Conservation (phyloP, 805 yeast species). For the Blastobotrys parvus region DNA sequence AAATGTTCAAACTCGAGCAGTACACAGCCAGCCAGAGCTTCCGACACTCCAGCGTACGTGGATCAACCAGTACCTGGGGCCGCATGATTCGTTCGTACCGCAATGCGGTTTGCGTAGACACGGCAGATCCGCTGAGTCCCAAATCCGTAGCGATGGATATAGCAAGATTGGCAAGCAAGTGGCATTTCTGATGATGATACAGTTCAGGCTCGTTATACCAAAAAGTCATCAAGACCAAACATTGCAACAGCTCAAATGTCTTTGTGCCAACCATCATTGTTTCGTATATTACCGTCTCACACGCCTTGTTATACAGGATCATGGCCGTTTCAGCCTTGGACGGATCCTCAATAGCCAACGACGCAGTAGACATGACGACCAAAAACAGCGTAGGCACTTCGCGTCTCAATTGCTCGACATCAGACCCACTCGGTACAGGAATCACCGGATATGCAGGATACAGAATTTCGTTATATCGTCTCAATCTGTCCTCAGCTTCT, state of each 20-base stretch:
- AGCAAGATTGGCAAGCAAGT: conserved; percentile 56
- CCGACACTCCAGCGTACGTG: conserved; percentile 39
- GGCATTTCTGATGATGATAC: conserved; percentile 70
- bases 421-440: conserved; percentile 37
- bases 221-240: conserved; percentile 49
- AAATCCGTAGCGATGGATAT: conserved; percentile 66
- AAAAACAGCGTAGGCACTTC: conserved; percentile 55
- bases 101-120: conserved; percentile 9
- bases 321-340: conserved; percentile 5
- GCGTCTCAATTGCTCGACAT: conserved; percentile 41
- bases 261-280: conserved; percentile 64
- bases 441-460: conserved; percentile 49
- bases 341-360: conserved; percentile 26
- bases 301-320: conserved; percentile 23
- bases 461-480: conserved; percentile 40
- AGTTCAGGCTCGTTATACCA: conserved; percentile 86
- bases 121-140: conserved; percentile 54
- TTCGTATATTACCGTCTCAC: conserved; percentile 36
- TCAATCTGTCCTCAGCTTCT: conserved; percentile 51
- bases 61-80: conserved; percentile 33
- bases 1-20: conserved; percentile 51
- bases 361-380: conserved; percentile 54
- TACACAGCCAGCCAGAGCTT: conserved; percentile 52
- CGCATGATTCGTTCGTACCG: conserved; percentile 26
- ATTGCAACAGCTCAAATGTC: conserved; percentile 56